Evolutionary conservation across 306 rosid species (phyloP), one percentile per base, ranked within the genome.

Genomic region (Corylus avellana): DNA sequence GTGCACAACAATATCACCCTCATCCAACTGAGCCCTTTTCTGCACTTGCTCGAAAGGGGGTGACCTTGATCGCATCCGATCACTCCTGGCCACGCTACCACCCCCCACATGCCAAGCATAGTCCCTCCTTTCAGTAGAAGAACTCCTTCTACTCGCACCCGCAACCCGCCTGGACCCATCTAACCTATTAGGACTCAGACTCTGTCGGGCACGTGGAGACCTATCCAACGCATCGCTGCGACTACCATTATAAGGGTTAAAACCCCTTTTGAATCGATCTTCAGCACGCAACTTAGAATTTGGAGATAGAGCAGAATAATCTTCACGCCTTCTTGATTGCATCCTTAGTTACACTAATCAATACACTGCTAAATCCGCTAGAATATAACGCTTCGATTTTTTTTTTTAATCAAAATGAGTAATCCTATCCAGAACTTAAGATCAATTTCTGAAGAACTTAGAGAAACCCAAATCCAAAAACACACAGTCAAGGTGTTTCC

Each of bases 241-340:
- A 12, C 64, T 64, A 47, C 81, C 84, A 69, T 78, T 48, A 44
- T 79, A 71, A 7, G 84, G 61, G 44, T 84, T 86, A 22, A 77
- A 51, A 80, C 72, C 89, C 49, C 74, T 55, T 67, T 87, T 88
- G 2, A 69, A 72, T 3, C 88, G 88, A 61, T 82, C 79, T 56
- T 83, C 82, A 57, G 78, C 66, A n/a, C 84, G 90, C 22, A 78
- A 50, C 82, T 85, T 89, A 32, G 87, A 62, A 63, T 79, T 39
- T 1, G 87, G 81, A 51, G 88, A 67, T 49, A 78, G 84, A 44
- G 83, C 77, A 75, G 22, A 74, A 50, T 84, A 91, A 27, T 84
- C 88, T 22, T 87, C 94, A 67, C 81, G 88, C 81, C 88, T 82
- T 48, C 94, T 81, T 72, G 79, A 79, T 39, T 90, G 92, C 98